A percentile compares a stretch with the other conserved stretches of the same genome.
Conservation (phyloP, 305 asterid genomes). For the Solanum chacoense region DNA sequence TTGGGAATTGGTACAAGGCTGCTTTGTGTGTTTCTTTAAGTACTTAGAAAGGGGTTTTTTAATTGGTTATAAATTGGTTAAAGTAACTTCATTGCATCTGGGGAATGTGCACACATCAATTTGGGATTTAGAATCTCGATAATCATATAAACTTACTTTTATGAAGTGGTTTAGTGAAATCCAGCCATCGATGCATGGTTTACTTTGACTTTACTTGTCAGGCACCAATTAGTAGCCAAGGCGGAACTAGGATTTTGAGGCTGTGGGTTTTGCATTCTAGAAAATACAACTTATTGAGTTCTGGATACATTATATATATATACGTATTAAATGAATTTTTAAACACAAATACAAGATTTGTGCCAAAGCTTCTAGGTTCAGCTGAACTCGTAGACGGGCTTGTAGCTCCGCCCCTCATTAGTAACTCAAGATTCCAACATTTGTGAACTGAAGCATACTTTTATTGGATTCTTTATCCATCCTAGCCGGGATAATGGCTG, state of each 20-base stretch:
- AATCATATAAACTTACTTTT: neutral
- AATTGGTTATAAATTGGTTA: neutral
- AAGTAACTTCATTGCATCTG: neutral
- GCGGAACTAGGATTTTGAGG: neutral
- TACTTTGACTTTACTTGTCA: neutral
- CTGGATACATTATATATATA: neutral
- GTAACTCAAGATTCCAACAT: neutral
- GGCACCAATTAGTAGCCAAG: neutral
- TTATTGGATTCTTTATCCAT: neutral
- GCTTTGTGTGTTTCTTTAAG: neutral
- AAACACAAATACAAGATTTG: neutral
- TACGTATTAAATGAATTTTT: neutral
- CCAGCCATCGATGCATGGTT: neutral
- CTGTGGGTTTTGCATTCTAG: neutral
- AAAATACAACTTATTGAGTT: neutral
- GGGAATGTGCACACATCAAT: neutral
- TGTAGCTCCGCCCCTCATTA: neutral
- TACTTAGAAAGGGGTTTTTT: neutral
- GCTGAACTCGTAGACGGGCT: neutral
- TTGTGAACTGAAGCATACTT: neutral
- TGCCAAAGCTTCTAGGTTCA: neutral
- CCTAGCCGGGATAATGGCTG: neutral
- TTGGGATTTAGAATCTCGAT: neutral
- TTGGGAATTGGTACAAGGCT: neutral
- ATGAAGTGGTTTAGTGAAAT: neutral